These are phyloP conservation scores for Malassezia equina DNA, from an alignment of 1,284 basidiomycete genomes.

Conservation along the genomic window DNA sequence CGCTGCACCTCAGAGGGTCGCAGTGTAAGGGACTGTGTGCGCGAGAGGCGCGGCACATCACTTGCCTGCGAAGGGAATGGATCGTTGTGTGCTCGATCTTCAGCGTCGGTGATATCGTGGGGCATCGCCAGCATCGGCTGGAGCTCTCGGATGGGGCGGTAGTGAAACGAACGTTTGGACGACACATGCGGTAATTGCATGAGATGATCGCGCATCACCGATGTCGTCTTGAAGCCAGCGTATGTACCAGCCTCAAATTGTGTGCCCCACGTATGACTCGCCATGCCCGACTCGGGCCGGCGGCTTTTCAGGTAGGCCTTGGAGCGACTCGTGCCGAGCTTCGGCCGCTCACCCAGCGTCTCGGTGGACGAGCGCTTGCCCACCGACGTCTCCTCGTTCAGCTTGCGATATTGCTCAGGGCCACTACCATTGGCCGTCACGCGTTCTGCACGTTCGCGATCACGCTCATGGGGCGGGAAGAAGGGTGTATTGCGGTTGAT, in stretches of 20 bases:
- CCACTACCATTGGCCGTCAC: slow-evolving; percentile 4
- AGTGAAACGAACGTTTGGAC: slow-evolving; percentile 12
- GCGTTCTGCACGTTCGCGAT: slow-evolving; percentile 19
- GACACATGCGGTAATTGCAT: slow-evolving; percentile 23
- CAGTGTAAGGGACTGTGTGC: slow-evolving; percentile 1
- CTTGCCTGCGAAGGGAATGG: not conserved
- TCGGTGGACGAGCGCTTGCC: slow-evolving; percentile 20
- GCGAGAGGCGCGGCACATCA: slow-evolving; percentile 2
- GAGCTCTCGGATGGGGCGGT: slow-evolving; percentile 13
- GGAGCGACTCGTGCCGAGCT: slow-evolving; percentile 4
- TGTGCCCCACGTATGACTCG: slow-evolving; percentile 24
- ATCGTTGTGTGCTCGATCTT: not conserved
- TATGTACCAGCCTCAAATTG: slow-evolving; percentile 31
- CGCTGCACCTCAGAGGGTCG: slow-evolving; percentile 11
- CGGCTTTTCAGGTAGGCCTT: slow-evolving; percentile 16
- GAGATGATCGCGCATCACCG: slow-evolving; percentile 29
- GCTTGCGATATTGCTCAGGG: slow-evolving; percentile 12
- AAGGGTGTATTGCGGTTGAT: slow-evolving; percentile 43
- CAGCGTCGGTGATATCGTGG: not conserved
- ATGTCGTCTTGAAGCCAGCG: slow-evolving; percentile 35
- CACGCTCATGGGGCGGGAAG: slow-evolving; percentile 29
- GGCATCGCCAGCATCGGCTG: slow-evolving; percentile 8
- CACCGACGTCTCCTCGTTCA: slow-evolving; percentile 15
- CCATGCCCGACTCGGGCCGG: slow-evolving; percentile 11
- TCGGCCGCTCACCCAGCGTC: slow-evolving; percentile 16